These are phyloP conservation scores for Coemansia biformis DNA, from an alignment of 192 early-diverging fungal genomes.

Conservation along the genomic window DNA sequence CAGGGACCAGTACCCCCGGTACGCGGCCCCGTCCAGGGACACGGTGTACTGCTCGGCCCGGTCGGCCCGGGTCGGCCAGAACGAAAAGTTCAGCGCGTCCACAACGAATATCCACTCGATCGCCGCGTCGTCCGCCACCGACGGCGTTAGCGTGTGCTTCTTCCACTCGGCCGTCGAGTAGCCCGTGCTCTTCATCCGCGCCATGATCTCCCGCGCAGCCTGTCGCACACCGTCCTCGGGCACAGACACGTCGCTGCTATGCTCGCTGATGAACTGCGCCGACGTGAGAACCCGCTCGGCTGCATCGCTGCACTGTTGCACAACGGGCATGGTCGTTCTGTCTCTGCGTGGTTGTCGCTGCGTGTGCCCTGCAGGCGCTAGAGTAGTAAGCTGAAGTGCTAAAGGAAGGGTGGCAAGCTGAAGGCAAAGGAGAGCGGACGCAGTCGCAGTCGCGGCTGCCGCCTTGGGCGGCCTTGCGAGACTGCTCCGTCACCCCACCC, in stretches of 20 bases:
- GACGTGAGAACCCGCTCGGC: constrained; percentile 33
- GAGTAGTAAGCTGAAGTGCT: too few relatives aligned
- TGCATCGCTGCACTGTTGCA: not conserved
- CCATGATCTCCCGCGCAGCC: constrained; percentile 57
- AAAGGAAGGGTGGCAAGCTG: too few relatives aligned
- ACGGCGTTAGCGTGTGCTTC: constrained; percentile 59
- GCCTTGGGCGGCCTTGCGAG: too few relatives aligned
- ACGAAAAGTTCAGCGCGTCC: constrained; percentile 81
- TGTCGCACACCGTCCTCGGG: constrained; percentile 47
- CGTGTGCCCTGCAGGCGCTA: too few relatives aligned
- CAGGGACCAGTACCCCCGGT: constrained; percentile 80
- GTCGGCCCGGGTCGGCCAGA: constrained; percentile 59
- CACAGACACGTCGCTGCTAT: constrained; percentile 60
- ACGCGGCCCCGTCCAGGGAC: constrained; percentile 49
- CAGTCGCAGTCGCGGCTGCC: too few relatives aligned
- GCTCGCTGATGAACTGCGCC: constrained; percentile 34
- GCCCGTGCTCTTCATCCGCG: constrained; percentile 55
- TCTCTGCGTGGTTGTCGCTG: too few relatives aligned
- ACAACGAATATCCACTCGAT: constrained; percentile 80
- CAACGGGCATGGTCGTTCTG: constrained; percentile 16
- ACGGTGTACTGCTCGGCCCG: constrained; percentile 58
- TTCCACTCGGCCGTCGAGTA: constrained; percentile 64
- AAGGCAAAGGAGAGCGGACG: too few relatives aligned
- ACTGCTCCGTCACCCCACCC: too few relatives aligned
- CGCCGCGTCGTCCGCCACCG: constrained; percentile 51